Evolutionary conservation across 495 filamentous ascomycete species (phyloP), one percentile per base, ranked within the genome.

Genomic region (Neurospora intermedia): DNA sequence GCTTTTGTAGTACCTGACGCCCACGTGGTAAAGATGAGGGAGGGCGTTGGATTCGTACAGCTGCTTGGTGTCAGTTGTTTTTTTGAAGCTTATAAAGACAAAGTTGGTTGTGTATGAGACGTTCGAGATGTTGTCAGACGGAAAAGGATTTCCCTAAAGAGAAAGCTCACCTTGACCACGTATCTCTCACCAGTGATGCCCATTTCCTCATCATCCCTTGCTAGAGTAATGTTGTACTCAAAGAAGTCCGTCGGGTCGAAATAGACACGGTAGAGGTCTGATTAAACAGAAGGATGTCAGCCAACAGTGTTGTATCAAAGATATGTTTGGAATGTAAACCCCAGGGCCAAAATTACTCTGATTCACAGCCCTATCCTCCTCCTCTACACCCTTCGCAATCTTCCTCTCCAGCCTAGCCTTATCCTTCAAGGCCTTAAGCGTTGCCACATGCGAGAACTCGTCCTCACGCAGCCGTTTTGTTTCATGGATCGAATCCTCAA

Each of bases 381-480:
- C 82, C 70, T 85, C 83, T 20, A 88, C 75, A 1, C 77, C 78
- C 72, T 71, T 76, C 4, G 69, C 11, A 10, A 72, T 11, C 59
- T 43, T 74, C 85, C 82, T 45, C 84, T 86, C 77, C 84, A 81
- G 74, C 82, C 84, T 86, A 73, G 88, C 84, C 43, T 73, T 69
- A 43, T 75, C 66, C 1, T 70, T 74, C 66, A 78, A 45, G 48
- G 70, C 73, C 69, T 73, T 70, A 41, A 77, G 70, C 31, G 62
- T 69, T 1, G 71, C 46, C n/a, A 74, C 66, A 23, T 81, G 74
- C 2, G 74, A 78, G 73, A 74, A 83, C 7, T 66, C 48, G 2
- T 59, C 45, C 72, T 79, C 79, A 1, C 75, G 70, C 54, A 79
- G 43, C 41, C 73, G 70, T 27, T 46, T 71, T 2, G 70, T 62